Percentiles rank a stretch among this genome's conserved stretches.
Evolutionary conservation across 257 asterid genomes (phyloP).

Genomic region (Cinchona pubescens): DNA sequence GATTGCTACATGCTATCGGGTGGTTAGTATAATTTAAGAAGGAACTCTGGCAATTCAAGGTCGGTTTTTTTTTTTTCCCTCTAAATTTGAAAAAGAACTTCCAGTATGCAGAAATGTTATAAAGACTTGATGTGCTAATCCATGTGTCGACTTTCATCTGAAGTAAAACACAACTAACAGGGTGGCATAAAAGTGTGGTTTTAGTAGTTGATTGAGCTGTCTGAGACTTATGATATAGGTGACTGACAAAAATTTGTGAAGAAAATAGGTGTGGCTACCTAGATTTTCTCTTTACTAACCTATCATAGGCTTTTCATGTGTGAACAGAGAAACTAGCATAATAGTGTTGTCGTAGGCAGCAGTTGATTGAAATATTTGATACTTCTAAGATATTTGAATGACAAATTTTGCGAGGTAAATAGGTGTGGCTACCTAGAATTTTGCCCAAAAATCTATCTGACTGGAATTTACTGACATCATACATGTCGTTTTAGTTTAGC

Average conservation of each 20-base stretch:
- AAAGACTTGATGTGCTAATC: neutral
- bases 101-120: neutral
- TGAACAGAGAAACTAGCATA: too few relatives aligned
- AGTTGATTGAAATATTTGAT: too few relatives aligned
- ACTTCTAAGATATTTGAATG: too few relatives aligned
- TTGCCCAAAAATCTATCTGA: too few relatives aligned
- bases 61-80: neutral
- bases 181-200: neutral
- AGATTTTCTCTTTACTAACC: too few relatives aligned
- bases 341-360: too few relatives aligned
- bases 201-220: neutral
- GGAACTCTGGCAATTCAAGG: neutral
- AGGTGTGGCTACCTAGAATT: too few relatives aligned
- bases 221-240: neutral
- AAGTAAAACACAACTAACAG: neutral
- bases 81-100: too few relatives aligned
- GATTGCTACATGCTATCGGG: neutral
- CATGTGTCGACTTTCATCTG: neutral
- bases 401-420: too few relatives aligned
- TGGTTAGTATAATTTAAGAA: neutral
- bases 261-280: neutral
- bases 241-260: neutral
- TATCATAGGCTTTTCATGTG: too few relatives aligned
- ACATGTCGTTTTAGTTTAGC: neutral
- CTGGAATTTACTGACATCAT: neutral